Evolutionary conservation across 2,329 filamentous ascomycete genomes (phyloP), one percentile per base, ranked within the genome.

Genomic region (Ophiostoma sp.): DNA sequence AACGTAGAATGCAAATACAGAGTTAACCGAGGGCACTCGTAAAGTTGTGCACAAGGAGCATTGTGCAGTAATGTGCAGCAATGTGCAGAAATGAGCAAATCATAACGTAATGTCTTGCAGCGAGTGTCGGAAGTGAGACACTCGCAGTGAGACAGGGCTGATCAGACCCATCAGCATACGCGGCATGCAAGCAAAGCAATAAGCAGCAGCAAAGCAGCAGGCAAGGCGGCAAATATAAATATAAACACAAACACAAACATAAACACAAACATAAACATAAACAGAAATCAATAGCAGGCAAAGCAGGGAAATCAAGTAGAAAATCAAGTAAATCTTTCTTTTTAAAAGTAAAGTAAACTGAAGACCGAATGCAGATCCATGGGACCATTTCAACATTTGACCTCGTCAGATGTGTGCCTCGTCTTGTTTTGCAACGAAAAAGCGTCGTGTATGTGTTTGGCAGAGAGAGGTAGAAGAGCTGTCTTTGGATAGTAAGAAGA

Each of bases 301-400:
- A 65, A 39, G 33, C 62, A 65, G 35, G 33, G 4, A 41, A 39
- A 57, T 57, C 52, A 57, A 57, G 52, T 31, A 39, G 17, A 64
- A 65, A 65, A 65, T 65, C 36, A 65, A 65, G n/a, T 65, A n/a
- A 41, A 41, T 39, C 35, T 36, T 65, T 65, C 62, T 65, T 65
- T 65, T 65, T 65, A n/a, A 64, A 35, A 17, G 57, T 62, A 33
- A 65, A 39, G 35, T 65, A 65, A 33, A 62, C 2, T 33, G 57
- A 66, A 66, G 35, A 66, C 62, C n/a, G 62, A 11, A 27, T 27
- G 62, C 62, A 39, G 20, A 39, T 31, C 27, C 35, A 27, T 39
- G 35, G 65, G 65, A 44, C n/a, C 11, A 39, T 31, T 31, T 31
- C 27, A 31, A 31, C 39, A 4, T 4, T 57, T 20, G 33, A 57